These are phyloP conservation scores for Leishmania major DNA, from an alignment of 208 protist species.

Conservation along the genomic window DNA sequence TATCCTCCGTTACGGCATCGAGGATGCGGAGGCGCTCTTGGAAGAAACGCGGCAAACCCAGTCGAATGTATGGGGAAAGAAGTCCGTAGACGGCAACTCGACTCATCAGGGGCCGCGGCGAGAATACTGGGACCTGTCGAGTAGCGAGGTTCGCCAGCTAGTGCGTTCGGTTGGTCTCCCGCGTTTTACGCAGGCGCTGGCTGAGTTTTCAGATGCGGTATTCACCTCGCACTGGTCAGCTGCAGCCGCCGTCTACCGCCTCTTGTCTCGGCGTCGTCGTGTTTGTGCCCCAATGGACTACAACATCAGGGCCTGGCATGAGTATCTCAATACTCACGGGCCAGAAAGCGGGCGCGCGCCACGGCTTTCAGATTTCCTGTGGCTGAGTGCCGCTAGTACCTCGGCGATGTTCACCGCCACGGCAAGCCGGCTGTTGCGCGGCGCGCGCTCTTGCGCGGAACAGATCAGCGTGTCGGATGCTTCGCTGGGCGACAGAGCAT, in stretches of 20 bases:
- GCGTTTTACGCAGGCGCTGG: conserved; percentile 17
- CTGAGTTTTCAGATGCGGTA: conserved; percentile 21
- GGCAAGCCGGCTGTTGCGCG: conserved; percentile 47
- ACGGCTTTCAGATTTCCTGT: conserved; percentile 51
- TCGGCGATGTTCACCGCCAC: conserved; percentile 62
- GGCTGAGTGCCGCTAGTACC: conserved; percentile 57
- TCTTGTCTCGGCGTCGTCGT: conserved; percentile 15
- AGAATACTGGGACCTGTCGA: conserved; percentile 18
- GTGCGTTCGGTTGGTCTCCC: conserved; percentile 5
- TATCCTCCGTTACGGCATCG: conserved; percentile 55
- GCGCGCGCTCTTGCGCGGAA: conserved; percentile 18
- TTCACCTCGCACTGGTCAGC: not conserved
- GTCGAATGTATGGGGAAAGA: not conserved
- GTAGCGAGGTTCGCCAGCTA: conserved; percentile 12
- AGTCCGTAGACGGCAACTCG: not conserved
- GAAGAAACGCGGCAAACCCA: conserved; percentile 18
- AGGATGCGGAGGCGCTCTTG: conserved; percentile 56
- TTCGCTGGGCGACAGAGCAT: conserved; percentile 2
- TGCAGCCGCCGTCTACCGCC: conserved; percentile 5
- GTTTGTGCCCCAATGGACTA: conserved; percentile 17
- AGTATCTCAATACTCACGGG: conserved; percentile 47
- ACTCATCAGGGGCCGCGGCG: not conserved
- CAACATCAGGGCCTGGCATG: conserved; percentile 40
- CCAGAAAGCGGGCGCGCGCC: conserved; percentile 47
- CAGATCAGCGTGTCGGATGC: not conserved